Conservation (phyloP, 1,139 yeast species). For the Yamadazyma friedrichii region DNA sequence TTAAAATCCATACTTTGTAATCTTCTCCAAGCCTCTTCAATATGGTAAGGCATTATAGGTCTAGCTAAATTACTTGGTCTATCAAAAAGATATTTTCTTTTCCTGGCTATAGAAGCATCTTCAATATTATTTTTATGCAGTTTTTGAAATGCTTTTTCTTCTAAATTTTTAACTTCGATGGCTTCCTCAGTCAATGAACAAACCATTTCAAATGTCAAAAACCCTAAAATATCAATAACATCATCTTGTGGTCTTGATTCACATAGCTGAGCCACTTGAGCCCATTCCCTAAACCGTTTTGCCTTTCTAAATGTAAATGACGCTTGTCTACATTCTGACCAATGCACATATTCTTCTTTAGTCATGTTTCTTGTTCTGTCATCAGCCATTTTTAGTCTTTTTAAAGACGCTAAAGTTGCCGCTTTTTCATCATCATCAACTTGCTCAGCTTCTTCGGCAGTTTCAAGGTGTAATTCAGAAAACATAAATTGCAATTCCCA, state of each 20-base stretch:
- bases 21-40: conserved; percentile 89
- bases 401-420: conserved; percentile 83
- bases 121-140: conserved; percentile 24
- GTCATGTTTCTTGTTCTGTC: conserved; percentile 94
- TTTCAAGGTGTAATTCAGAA: conserved; percentile 80
- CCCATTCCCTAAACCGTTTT: conserved; percentile 95
- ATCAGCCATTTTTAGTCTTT: conserved; percentile 88
- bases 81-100: conserved; percentile 72
- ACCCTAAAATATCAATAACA: conserved; percentile 93
- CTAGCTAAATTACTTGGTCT: conserved; percentile 86
- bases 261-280: conserved; percentile 77
- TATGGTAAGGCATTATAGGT: conserved; percentile 80
- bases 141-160: conserved; percentile 47
- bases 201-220: conserved; percentile 92
- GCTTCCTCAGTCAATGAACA: conserved; percentile 94
- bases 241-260: conserved; percentile 95
- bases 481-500: conserved; percentile 98
- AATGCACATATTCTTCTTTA: conserved; percentile 93
- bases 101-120: conserved; percentile 23
- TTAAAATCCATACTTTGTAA: conserved; percentile 63
- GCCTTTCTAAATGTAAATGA: conserved; percentile 92
- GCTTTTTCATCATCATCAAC: conserved; percentile 88
- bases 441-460: conserved; percentile 75
- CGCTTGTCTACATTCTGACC: conserved; percentile 99
- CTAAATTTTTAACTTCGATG: conserved; percentile 70